phyloP scores from a whole-genome alignment of 805 yeast species.

The Starmerella tilneyi region DNA sequence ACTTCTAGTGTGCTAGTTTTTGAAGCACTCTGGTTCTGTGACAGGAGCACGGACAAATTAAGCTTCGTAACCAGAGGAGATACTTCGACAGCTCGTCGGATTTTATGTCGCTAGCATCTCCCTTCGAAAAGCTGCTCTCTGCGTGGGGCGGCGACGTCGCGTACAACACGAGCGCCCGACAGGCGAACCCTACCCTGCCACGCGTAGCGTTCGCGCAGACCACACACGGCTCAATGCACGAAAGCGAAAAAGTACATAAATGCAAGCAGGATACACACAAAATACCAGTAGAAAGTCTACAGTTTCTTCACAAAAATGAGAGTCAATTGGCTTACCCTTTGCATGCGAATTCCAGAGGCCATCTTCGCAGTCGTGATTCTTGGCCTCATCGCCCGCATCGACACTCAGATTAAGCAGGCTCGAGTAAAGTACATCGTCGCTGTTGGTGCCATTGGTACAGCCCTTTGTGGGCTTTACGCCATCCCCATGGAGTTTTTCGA shows the following conservation, averaged over 20 bases:
- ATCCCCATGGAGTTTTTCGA: conserved; percentile 9
- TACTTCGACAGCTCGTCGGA: too few relatives aligned
- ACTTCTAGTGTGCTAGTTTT: too few relatives aligned
- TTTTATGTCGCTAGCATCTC: too few relatives aligned
- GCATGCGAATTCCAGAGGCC: background rate
- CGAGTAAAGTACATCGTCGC: conserved; percentile 11
- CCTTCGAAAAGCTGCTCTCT: too few relatives aligned
- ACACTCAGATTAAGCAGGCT: conserved; percentile 5
- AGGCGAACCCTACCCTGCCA: background rate
- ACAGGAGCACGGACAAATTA: too few relatives aligned
- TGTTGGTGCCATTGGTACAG: conserved; percentile 7
- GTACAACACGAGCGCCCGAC: too few relatives aligned
- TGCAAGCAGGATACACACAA: too few relatives aligned
- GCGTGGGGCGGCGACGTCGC: too few relatives aligned
- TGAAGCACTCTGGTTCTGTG: too few relatives aligned
- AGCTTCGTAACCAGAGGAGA: too few relatives aligned
- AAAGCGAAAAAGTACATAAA: background rate
- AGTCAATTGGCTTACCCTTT: conserved; percentile 1
- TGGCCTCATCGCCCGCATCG: conserved; percentile 8
- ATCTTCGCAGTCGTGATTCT: conserved; percentile 5
- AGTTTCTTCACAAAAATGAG: background rate
- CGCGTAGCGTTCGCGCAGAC: background rate
- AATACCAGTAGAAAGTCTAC: too few relatives aligned
- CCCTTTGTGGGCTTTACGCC: conserved; percentile 5
- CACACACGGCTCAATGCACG: too few relatives aligned